Percentiles rank a stretch among this genome's conserved stretches.
Evolutionary conservation across 805 yeast genomes (phyloP).

Genomic region (Kluyveromyces nonfermentans): DNA sequence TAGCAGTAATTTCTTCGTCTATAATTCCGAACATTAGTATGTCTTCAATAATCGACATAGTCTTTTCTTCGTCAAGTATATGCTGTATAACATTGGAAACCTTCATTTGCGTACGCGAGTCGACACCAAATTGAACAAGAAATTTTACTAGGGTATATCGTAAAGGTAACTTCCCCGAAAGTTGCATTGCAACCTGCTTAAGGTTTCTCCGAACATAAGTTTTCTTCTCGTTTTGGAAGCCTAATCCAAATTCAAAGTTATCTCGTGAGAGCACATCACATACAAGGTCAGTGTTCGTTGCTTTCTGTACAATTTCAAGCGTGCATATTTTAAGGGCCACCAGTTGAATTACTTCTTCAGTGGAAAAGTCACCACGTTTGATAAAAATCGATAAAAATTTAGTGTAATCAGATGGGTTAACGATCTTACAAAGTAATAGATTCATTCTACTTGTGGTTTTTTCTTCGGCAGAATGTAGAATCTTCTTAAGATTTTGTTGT

Average conservation of each 20-base stretch:
- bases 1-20: slow-evolving; percentile 7
- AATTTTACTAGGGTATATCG: slow-evolving; percentile 10
- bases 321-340: slow-evolving; percentile 22
- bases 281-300: slow-evolving; percentile 13
- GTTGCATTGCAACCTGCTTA: slow-evolving; percentile 3
- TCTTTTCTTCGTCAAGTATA: slow-evolving; percentile 9
- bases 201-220: slow-evolving; percentile 18
- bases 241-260: slow-evolving; percentile 8
- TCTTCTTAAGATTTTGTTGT: slow-evolving; percentile 20
- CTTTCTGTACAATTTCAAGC: slow-evolving; percentile 20
- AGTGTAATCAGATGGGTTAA: slow-evolving; percentile 20
- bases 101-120: slow-evolving; percentile 7
- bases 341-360: slow-evolving; percentile 14
- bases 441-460: slow-evolving; percentile 10
- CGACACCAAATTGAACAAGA: slow-evolving; percentile 16
- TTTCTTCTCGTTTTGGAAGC: slow-evolving; percentile 15
- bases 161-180: not conserved
- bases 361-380: slow-evolving; percentile 21
- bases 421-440: slow-evolving; percentile 16
- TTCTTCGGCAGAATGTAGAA: slow-evolving; percentile 8
- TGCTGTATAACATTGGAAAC: slow-evolving; percentile 10
- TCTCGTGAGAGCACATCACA: slow-evolving; percentile 9
- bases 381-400: slow-evolving; percentile 26
- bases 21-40: slow-evolving; percentile 9
- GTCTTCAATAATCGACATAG: slow-evolving; percentile 6